These are phyloP conservation scores for Postia placenta DNA, from an alignment of 768 basidiomycete genomes.

Conservation along the genomic window DNA sequence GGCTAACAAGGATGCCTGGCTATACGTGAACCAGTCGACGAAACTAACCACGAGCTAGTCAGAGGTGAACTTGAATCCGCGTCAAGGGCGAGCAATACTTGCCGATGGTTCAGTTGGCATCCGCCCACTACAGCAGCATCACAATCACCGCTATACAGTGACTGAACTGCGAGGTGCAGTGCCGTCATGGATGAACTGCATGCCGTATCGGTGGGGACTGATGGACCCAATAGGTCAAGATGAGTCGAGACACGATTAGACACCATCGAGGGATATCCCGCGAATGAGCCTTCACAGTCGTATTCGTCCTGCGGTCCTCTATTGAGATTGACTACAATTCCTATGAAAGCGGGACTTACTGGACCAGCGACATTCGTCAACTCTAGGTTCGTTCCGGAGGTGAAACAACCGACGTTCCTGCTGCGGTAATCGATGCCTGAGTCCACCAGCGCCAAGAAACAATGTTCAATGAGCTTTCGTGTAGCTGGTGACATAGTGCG, in stretches of 20 bases:
- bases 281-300: constrained; percentile 29
- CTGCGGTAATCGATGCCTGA: constrained; percentile 42
- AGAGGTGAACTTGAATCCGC: neutral
- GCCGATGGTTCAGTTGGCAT: constrained; percentile 37
- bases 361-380: constrained; percentile 3
- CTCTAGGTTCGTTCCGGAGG: constrained; percentile 24
- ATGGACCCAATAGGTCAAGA: constrained; percentile 39
- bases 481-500: constrained; percentile 27
- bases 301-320: constrained; percentile 27
- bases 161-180: constrained; percentile 41
- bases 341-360: neutral
- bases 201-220: constrained; percentile 43
- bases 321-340: neutral
- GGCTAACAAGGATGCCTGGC: constrained; percentile 32
- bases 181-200: constrained; percentile 43
- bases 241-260: constrained; percentile 39
- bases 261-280: constrained; percentile 28
- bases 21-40: constrained; percentile 31
- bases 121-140: constrained; percentile 43
- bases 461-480: constrained; percentile 31
- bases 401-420: constrained; percentile 37
- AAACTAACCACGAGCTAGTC: constrained; percentile 18
- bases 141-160: constrained; percentile 37
- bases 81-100: neutral
- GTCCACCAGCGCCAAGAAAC: constrained; percentile 39